Conservation (phyloP, 345 rosid genomes). For the Eucalyptus tenuipes region DNA sequence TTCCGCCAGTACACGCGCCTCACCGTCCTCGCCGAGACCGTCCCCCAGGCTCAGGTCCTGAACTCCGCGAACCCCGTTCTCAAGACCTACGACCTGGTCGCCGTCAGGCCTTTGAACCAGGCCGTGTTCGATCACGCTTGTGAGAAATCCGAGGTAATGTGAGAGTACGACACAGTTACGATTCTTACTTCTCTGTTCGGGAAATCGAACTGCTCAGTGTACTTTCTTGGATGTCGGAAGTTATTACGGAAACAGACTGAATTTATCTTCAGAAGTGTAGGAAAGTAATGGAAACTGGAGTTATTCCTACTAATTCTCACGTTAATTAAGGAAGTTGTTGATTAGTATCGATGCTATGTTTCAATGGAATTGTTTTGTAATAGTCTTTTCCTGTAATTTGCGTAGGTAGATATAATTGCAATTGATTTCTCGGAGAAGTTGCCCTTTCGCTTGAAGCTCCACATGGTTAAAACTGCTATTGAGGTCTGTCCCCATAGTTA, state of each 20-base stretch:
- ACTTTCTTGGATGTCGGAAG: fast-evolving
- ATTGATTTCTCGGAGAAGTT: constrained; percentile 55
- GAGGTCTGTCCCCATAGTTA: constrained; percentile 23
- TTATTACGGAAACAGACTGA: not conserved
- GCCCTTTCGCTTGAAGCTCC: constrained; percentile 53
- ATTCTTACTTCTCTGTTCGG: not conserved
- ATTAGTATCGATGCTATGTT: not conserved
- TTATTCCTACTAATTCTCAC: not conserved
- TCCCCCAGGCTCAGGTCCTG: constrained; percentile 44
- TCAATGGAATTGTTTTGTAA: not conserved
- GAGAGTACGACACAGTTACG: not conserved
- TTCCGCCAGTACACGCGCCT: constrained; percentile 90
- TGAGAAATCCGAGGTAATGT: constrained; percentile 50
- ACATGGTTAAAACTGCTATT: constrained; percentile 54
- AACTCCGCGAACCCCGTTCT: constrained; percentile 60
- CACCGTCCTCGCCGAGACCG: constrained; percentile 45
- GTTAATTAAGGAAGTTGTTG: not conserved
- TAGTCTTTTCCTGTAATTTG: not conserved
- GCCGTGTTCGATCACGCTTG: constrained; percentile 57
- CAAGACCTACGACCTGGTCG: constrained; percentile 68
- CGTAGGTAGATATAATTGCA: constrained; percentile 69
- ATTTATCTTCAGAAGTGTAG: not conserved
- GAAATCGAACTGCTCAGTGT: not conserved
- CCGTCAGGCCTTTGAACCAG: constrained; percentile 71
- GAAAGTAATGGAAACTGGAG: not conserved